These are phyloP conservation scores for Penicillium freii DNA, from an alignment of 2,329 filamentous ascomycete genomes.

Conservation along the genomic window DNA sequence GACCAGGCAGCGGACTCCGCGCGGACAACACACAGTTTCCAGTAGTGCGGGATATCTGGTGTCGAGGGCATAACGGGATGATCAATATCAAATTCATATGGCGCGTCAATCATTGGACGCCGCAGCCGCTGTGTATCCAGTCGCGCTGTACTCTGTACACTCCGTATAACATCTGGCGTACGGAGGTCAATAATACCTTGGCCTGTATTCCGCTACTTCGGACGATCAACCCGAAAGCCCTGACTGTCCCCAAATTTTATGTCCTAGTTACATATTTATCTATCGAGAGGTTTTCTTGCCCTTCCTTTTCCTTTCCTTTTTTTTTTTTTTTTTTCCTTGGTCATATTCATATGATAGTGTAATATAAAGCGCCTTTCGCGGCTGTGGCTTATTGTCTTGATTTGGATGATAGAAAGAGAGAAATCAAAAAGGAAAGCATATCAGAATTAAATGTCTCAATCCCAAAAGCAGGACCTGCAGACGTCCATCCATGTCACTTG, in stretches of 20 bases:
- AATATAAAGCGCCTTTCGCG: conserved; percentile 18
- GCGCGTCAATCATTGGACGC: conserved; percentile 24
- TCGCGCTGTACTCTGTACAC: conserved; percentile 4
- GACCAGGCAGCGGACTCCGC: conserved; percentile 7
- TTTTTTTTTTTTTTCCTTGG: background rate
- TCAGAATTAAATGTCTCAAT: conserved; percentile 1
- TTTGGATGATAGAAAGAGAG: background rate
- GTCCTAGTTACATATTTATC: conserved; percentile 1
- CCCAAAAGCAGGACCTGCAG: conserved; percentile 4
- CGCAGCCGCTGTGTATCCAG: conserved; percentile 24
- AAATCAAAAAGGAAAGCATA: background rate
- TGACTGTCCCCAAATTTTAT: conserved; percentile 22
- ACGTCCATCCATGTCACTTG: conserved; percentile 4
- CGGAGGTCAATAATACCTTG: background rate
- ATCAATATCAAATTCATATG: conserved; percentile 26
- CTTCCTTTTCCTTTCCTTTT: no score
- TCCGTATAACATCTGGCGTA: background rate
- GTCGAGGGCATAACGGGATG: conserved; percentile 14
- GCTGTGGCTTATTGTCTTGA: conserved; percentile 13
- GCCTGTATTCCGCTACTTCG: conserved; percentile 12
- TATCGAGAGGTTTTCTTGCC: no score
- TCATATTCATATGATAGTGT: background rate
- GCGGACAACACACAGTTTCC: conserved; percentile 6
- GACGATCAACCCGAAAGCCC: conserved; percentile 19
- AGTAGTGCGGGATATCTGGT: conserved; percentile 19